Evolutionary conservation across 192 early-diverging fungal species (phyloP).

Genomic region (Umbelopsis ramanniana): DNA sequence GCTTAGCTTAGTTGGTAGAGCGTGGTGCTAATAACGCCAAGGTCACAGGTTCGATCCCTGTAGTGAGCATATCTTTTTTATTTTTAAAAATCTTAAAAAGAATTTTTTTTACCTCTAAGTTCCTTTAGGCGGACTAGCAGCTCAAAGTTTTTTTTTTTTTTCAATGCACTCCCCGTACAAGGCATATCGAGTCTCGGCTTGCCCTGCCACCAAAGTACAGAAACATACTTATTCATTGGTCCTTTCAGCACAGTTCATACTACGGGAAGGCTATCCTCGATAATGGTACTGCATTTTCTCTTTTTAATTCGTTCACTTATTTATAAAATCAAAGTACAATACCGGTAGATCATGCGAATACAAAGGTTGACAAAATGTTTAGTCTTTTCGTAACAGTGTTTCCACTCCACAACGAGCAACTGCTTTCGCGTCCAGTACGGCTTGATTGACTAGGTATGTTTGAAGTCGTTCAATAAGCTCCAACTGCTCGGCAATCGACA

Average conservation of each 20-base stretch:
- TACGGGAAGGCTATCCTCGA: neutral
- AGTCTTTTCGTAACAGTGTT: neutral
- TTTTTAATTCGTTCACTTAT: neutral
- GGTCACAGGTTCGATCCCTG: conserved; percentile 42
- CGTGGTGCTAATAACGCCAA: conserved; percentile 73
- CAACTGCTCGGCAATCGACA: conserved; percentile 31
- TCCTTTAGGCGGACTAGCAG: too few relatives aligned
- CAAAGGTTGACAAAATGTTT: neutral
- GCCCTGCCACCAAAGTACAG: too few relatives aligned
- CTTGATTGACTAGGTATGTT: conserved; percentile 42
- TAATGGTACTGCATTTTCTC: neutral
- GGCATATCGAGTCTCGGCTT: too few relatives aligned
- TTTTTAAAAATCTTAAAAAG: too few relatives aligned
- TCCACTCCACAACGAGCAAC: conserved; percentile 26
- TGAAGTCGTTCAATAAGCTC: conserved; percentile 34
- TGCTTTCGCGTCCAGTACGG: conserved; percentile 30
- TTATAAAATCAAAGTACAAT: neutral
- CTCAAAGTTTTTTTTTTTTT: too few relatives aligned
- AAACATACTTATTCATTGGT: too few relatives aligned
- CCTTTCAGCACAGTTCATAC: too few relatives aligned
- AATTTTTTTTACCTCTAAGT: too few relatives aligned
- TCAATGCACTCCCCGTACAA: too few relatives aligned
- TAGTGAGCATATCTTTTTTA: conserved; percentile 30
- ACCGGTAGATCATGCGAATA: neutral
- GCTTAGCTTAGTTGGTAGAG: conserved; percentile 70